Evolutionary conservation across 1,139 yeast species (phyloP).

Genomic region (Saccharomyces pastorianus): DNA sequence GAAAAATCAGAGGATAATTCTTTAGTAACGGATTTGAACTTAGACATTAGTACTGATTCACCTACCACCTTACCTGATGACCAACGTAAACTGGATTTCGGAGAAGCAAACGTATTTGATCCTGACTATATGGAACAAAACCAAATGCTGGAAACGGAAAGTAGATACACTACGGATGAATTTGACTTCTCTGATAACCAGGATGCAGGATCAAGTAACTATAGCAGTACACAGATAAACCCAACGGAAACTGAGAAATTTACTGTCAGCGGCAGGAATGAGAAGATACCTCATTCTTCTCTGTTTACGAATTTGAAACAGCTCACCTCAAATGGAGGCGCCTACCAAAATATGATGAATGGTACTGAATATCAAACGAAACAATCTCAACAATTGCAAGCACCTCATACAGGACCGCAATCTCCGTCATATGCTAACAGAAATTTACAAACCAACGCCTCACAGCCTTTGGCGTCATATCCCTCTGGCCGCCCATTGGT

Average conservation of each 20-base stretch:
- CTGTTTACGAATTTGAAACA: background rate
- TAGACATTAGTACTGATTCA: slow-evolving; percentile 2
- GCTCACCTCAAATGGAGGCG: slow-evolving; percentile 4
- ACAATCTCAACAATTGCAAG: background rate
- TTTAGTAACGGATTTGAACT: slow-evolving; percentile 7
- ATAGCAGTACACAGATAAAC: background rate
- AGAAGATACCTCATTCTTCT: background rate
- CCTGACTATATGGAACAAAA: slow-evolving; percentile 26
- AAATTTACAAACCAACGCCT: background rate
- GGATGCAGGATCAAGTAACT: slow-evolving; percentile 1
- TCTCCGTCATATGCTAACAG: background rate
- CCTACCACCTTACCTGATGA: background rate
- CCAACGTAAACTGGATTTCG: slow-evolving; percentile 5
- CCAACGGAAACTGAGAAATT: background rate
- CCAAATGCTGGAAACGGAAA: slow-evolving; percentile 21
- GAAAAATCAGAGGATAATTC: background rate
- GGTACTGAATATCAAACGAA: background rate
- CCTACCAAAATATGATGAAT: background rate
- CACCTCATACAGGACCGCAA: background rate
- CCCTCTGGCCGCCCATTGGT: background rate
- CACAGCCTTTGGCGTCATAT: background rate
- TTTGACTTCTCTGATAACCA: slow-evolving; percentile 4
- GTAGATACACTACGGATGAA: slow-evolving; percentile 13
- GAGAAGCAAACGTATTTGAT: slow-evolving; percentile 23
- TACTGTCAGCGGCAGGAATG: background rate